Base-by-base conservation (phyloP, 78 protist genomes). In the Tieghemostelium lacteum region DNA sequence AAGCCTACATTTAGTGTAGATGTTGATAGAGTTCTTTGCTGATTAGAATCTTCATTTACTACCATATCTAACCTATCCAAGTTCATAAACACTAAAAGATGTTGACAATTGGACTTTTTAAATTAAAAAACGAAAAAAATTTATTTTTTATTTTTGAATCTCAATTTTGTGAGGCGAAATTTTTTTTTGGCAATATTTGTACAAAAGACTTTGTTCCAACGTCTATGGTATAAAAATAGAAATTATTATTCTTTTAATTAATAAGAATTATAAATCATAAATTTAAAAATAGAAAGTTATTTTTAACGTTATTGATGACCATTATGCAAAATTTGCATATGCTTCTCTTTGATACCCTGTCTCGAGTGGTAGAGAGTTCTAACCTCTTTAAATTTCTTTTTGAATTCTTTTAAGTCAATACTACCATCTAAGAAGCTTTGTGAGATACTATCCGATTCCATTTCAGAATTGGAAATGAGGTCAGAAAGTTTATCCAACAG, bases 401-500 rank as follows among this genome's bases (percentile, higher is more conserved):
- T 83, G 26, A 83, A 83, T 57, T 83, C 91, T 60, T 83, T 83
- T 16, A 83, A 29, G 20, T 83, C 91, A n/a, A 83, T 54, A 22
- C 20, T 83, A 20, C 78, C 77, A 6, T 83, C 91, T 37, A 83
- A 45, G 60, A 83, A 83, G 6, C 49, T 33, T 7, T 42, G 22
- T 3, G 75, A 63, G 14, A 83, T 58, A 12, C 22, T 22, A 16
- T 83, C 91, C 16, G 91, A 83, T 33, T 69, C 91, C 0, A 65
- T 6, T 34, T 83, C 91, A 2, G 50, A 52, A 7, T 33, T 33
- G 4, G 29, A 16, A 7, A 70, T 73, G 3, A 45, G 19, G 19
- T 83, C 91, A 37, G 58, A 58, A 16, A 83, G 55, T 24, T 60
- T 66, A 3, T 78, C 88, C n/a, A 69, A 33, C 20, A 71, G 12